Base-by-base conservation (phyloP, 1,139 yeast species). In the Hyphopichia buzzinii region DNA sequence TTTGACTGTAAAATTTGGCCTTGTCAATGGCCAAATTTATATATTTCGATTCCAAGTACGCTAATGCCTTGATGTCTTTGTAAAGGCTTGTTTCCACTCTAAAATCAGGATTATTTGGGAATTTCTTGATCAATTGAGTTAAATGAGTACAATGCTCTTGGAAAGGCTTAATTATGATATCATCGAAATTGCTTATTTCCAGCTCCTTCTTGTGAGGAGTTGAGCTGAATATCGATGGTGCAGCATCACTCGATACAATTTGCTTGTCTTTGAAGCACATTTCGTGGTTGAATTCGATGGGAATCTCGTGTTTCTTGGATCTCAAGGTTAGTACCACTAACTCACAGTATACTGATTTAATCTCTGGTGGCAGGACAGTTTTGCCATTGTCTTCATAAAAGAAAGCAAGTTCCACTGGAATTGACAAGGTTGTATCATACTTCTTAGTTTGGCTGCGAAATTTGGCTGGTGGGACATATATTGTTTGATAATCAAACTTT, bases 201-300 rank as follows among this genome's bases (percentile, higher is more conserved):
- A 37, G 34, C 17, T 48, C 52, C 6, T 52, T 48, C 28, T 46
- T 39, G 25, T 52, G 58, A 10, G 42, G 29, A 5, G 4, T 14
- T 7, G 24, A 8, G 7, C 26, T 16, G 23, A 30, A 22, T 3
- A 24, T 15, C 8, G 11, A 14, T 5, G 16, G 8, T 7, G 17
- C 27, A 7, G 5, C 17, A 24, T 23, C 19, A 16, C 39, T 39
- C 8, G 55, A 59, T 6, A 59, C 54, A 23, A 53, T 44, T 28
- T 50, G 52, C 16, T 57, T 54, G 30, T 58, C 62, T 13, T 49
- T 42, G 44, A 67, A 64, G 39, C 67, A 64, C 59, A 68, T 58
- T 19, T 67, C 74, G 38, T 67, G 71, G 37, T 62, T 64, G 39
- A 71, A 52, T 35, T 70, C 75, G 4, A 70, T 52, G 0, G 77